Conservation (phyloP, 208 protist genomes). For the Acanthamoeba sp. region DNA sequence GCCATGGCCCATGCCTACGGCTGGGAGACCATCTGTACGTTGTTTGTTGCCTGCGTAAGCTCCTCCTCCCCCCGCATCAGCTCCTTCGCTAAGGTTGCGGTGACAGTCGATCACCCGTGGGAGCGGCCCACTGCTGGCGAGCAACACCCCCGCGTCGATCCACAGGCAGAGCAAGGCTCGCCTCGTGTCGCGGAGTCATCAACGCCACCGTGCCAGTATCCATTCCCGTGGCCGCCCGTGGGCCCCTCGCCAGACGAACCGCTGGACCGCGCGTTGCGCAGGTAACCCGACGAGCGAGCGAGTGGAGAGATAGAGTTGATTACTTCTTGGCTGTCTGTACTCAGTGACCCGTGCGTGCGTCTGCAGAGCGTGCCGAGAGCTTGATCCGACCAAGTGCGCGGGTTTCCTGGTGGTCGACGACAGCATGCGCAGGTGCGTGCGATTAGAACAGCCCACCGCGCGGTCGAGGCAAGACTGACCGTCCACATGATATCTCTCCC, state of each 20-base stretch:
- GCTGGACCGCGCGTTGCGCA: background rate
- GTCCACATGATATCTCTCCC: too few species aligned
- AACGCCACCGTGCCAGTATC: background rate
- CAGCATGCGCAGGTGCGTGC: background rate
- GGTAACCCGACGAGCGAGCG: too few species aligned
- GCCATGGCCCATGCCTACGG: background rate
- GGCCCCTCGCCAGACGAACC: background rate
- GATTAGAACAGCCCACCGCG: too few species aligned
- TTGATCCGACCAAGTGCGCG: constrained; percentile 3
- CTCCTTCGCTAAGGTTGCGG: background rate
- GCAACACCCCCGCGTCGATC: background rate
- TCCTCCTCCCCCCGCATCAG: too few species aligned
- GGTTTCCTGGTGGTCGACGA: constrained; percentile 32
- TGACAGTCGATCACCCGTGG: background rate
- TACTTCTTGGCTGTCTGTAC: background rate
- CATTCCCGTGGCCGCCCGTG: background rate
- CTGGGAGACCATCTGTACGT: constrained; percentile 47
- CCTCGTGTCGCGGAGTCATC: background rate
- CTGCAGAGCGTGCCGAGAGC: background rate
- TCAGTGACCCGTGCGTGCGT: too few species aligned
- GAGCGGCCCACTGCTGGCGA: background rate
- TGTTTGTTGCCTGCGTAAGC: background rate
- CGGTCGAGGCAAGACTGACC: too few species aligned
- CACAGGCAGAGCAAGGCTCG: background rate
- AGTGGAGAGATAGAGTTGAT: too few species aligned